Conservation (phyloP, 2,329 filamentous ascomycete species). For the Cytospora piceae region DNA sequence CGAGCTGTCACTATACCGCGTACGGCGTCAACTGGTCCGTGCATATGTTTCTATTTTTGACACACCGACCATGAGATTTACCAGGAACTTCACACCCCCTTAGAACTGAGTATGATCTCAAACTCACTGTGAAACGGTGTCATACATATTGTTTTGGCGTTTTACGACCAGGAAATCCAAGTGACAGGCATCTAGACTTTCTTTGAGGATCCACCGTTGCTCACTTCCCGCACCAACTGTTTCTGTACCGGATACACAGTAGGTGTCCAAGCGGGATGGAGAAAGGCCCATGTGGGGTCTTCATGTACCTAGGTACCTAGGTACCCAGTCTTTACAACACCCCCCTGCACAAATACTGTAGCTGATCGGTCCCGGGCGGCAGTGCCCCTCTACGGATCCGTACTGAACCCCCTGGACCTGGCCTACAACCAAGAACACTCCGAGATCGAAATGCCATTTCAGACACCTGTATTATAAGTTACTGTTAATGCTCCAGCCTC, state of each 20-base stretch:
- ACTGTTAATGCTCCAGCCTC: neutral
- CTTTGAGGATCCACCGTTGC: neutral
- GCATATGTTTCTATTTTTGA: neutral
- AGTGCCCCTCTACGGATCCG: conserved; percentile 13
- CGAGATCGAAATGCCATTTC: neutral
- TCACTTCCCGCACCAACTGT: neutral
- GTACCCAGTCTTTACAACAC: too few relatives aligned
- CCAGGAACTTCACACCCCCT: neutral
- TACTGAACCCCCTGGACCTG: neutral
- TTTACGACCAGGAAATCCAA: too few relatives aligned
- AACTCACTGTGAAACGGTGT: too few relatives aligned
- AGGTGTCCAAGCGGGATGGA: neutral
- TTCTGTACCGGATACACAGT: neutral
- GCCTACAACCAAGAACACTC: neutral
- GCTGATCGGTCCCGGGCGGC: conserved; percentile 19
- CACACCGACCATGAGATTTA: neutral
- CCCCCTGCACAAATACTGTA: too few relatives aligned
- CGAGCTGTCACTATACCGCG: neutral
- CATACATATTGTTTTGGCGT: too few relatives aligned
- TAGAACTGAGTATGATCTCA: too few relatives aligned
- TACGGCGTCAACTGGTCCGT: neutral
- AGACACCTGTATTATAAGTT: neutral
- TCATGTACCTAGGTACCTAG: neutral
- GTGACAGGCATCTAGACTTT: neutral
- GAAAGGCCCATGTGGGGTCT: neutral